Evolutionary conservation across 305 asterid species (phyloP).

Genomic region (Fraxinus greggii): DNA sequence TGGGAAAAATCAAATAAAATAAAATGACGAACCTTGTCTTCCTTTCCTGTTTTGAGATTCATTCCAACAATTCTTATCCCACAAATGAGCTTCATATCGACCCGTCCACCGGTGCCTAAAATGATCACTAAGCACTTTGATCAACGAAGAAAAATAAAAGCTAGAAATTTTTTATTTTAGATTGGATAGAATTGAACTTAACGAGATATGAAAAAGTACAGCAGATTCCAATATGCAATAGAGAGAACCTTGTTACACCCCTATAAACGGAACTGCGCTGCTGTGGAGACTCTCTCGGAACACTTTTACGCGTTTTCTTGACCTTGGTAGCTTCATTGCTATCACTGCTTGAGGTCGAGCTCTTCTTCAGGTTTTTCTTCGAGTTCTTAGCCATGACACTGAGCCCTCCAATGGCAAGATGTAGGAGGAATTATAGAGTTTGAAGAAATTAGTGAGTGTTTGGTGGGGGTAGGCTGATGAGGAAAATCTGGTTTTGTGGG

Average conservation of each 20-base stretch:
- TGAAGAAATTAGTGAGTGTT: background rate
- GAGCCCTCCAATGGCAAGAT: constrained; percentile 5
- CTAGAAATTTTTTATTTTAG: background rate
- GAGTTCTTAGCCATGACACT: constrained; percentile 67
- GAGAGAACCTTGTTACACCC: constrained; percentile 84
- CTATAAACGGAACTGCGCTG: constrained; percentile 81
- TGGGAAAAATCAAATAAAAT: background rate
- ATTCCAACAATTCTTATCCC: constrained; percentile 98
- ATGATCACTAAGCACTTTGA: constrained; percentile 7
- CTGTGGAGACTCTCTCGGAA: constrained; percentile 74
- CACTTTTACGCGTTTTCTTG: constrained; percentile 62
- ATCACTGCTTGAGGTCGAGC: background rate
- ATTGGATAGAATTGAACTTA: background rate
- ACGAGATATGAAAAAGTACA: background rate
- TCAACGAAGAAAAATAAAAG: background rate
- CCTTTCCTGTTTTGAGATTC: constrained; percentile 90
- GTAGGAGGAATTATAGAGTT: background rate
- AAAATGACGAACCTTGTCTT: constrained; percentile 65
- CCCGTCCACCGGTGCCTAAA: constrained; percentile 97
- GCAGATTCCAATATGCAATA: background rate
- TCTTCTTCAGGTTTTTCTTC: constrained; percentile 30
- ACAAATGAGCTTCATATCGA: constrained; percentile 89
- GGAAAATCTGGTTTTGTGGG: constrained; percentile 20
- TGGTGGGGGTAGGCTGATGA: constrained; percentile 19
- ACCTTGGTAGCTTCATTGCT: constrained; percentile 14